Evolutionary conservation across 495 filamentous ascomycete genomes (phyloP).

Genomic region (Trichoderma virens): DNA sequence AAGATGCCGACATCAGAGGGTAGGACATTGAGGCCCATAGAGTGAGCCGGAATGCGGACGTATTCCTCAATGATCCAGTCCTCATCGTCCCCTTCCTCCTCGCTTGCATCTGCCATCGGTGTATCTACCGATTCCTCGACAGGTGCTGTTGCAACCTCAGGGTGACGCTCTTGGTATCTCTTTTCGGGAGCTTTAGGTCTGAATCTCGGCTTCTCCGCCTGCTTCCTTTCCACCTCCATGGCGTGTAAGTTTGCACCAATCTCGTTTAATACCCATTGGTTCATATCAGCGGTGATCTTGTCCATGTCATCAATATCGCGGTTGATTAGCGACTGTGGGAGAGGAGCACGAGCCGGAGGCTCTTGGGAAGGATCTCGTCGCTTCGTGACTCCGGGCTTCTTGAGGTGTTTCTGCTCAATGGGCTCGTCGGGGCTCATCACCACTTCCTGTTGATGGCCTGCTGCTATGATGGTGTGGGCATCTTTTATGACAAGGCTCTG

Average conservation of each 20-base stretch:
- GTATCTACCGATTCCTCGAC: constrained; percentile 20
- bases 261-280: constrained; percentile 40
- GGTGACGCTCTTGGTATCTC: constrained; percentile 43
- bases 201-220: constrained; percentile 22
- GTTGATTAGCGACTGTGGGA: constrained; percentile 33
- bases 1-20: constrained; percentile 39
- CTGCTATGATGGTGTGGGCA: background rate
- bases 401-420: background rate
- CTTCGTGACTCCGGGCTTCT: background rate
- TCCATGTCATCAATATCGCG: constrained; percentile 35
- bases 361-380: background rate
- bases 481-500: constrained; percentile 1
- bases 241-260: constrained; percentile 37
- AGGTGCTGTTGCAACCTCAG: constrained; percentile 22
- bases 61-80: constrained; percentile 49
- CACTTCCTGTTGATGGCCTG: background rate
- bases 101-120: constrained; percentile 22
- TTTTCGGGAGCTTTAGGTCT: constrained; percentile 38
- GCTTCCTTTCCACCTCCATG: constrained; percentile 26
- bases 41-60: constrained; percentile 41
- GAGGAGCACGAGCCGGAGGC: constrained; percentile 12
- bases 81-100: constrained; percentile 30
- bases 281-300: constrained; percentile 39
- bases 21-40: constrained; percentile 30
- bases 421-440: background rate